Percentiles rank a stretch among this genome's conserved stretches.
Conservation (phyloP, 1,284 basidiomycete species). For the Rhodotorula sp. region DNA sequence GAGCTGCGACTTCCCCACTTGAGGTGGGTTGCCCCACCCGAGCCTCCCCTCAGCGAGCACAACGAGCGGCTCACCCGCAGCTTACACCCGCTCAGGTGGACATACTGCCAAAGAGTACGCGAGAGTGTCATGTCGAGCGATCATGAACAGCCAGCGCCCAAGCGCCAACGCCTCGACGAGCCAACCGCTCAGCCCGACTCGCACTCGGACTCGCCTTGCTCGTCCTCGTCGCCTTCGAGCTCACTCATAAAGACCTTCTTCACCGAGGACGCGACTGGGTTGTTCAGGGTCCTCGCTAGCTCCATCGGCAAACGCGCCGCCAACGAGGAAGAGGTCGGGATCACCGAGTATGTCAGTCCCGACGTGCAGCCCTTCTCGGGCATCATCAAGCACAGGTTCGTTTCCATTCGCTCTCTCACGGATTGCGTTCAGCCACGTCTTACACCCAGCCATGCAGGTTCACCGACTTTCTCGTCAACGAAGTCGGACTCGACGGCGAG, state of each 20-base stretch:
- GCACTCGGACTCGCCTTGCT: neutral
- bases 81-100: neutral
- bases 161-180: conserved; percentile 24
- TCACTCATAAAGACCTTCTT: conserved; percentile 3
- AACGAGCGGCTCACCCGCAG: neutral
- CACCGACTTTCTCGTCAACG: conserved; percentile 89
- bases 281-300: conserved; percentile 14
- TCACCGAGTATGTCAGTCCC: conserved; percentile 77
- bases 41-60: conserved; percentile 7
- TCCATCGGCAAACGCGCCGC: conserved; percentile 25
- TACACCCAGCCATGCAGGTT: conserved; percentile 61
- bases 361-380: conserved; percentile 73
- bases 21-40: neutral
- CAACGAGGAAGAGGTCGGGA: conserved; percentile 78
- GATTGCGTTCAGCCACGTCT: neutral
- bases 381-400: conserved; percentile 90
- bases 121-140: neutral
- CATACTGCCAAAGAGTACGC: no score
- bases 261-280: neutral
- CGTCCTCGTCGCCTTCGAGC: neutral
- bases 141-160: conserved; percentile 10
- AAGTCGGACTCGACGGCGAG: conserved; percentile 74
- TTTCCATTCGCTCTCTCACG: neutral
- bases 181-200: neutral
- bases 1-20: neutral